These are phyloP conservation scores for Simplicillium aogashimaense DNA, from an alignment of 2,329 filamentous ascomycete genomes.

Conservation along the genomic window DNA sequence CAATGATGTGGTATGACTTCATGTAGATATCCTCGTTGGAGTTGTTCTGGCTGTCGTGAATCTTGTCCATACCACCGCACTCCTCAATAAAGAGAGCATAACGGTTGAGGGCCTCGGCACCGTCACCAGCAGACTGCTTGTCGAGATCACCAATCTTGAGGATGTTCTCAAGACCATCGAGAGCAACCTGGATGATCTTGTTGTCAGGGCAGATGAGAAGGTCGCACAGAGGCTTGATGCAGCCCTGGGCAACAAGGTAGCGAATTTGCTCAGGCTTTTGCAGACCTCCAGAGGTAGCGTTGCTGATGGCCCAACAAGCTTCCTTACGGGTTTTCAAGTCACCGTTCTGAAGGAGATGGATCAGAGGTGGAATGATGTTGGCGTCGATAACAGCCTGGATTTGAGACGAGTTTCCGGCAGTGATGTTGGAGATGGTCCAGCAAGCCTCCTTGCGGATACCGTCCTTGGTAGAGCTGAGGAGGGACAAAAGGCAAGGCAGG, in stretches of 20 bases:
- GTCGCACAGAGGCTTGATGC: constrained; percentile 95
- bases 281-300: constrained; percentile 91
- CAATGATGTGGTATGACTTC: constrained; percentile 99
- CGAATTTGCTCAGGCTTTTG: constrained; percentile 99
- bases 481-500: constrained; percentile 81
- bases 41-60: constrained; percentile 99
- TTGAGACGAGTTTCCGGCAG: constrained; percentile 93
- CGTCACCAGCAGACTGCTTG: constrained; percentile 76
- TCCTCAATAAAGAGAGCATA: constrained; percentile 98
- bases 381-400: constrained; percentile 96
- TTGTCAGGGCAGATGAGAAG: constrained; percentile 94
- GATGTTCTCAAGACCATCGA: constrained; percentile 97
- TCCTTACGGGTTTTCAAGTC: constrained; percentile 99
- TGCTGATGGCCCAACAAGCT: constrained; percentile 98
- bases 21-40: constrained; percentile 99
- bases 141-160: constrained; percentile 99
- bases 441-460: constrained; percentile 98
- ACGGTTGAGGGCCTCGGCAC: constrained; percentile 76
- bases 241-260: constrained; percentile 85
- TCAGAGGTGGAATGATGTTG: constrained; percentile 91
- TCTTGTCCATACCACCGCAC: constrained; percentile 99
- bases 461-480: constrained; percentile 95
- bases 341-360: constrained; percentile 90
- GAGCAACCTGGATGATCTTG: constrained; percentile 98
- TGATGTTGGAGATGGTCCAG: constrained; percentile 99